These are phyloP conservation scores for Syzygium jambos DNA, from an alignment of 345 rosid species.

Conservation along the genomic window DNA sequence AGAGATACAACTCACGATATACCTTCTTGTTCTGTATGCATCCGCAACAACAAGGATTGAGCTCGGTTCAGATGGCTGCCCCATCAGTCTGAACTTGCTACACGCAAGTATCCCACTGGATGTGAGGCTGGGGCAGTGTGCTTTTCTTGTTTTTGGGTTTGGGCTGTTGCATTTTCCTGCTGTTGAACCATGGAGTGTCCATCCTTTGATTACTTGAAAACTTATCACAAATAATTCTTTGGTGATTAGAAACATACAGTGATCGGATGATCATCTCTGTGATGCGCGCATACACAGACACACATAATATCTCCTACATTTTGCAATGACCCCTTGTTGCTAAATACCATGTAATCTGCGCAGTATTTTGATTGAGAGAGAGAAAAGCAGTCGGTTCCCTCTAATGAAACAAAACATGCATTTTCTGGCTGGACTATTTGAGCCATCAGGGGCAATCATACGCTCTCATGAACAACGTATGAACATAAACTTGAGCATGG, in stretches of 20 bases:
- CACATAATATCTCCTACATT: not conserved
- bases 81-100: not conserved
- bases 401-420: not conserved
- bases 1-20: not conserved
- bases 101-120: not conserved
- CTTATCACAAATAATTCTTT: not conserved
- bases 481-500: not conserved
- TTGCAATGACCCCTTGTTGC: not conserved
- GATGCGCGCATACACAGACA: not conserved
- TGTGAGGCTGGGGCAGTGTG: not conserved
- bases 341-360: not conserved
- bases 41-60: not conserved
- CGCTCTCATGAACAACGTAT: not conserved
- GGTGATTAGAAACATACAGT: not conserved
- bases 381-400: not conserved
- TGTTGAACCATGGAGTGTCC: not conserved
- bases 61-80: not conserved
- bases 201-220: not conserved
- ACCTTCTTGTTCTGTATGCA: not conserved
- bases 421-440: not conserved
- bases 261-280: not conserved
- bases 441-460: not conserved
- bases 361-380: not conserved
- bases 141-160: not conserved
- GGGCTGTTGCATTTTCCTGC: not conserved